Evolutionary conservation across 345 rosid species (phyloP), one percentile per base, ranked within the genome.

Genomic region (Limnanthes douglasii): DNA sequence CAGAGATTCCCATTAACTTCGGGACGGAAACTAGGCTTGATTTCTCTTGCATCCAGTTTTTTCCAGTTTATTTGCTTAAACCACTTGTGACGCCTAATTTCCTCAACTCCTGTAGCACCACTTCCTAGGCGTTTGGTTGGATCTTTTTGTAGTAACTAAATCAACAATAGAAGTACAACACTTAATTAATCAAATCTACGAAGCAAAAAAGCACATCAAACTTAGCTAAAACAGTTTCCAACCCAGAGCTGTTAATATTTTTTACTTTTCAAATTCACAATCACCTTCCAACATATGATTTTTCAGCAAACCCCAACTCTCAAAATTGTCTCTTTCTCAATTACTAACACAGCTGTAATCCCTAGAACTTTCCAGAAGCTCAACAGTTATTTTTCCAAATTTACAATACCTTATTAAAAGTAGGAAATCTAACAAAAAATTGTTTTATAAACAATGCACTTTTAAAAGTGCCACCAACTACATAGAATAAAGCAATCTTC

Each of bases 21-120:
- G 2, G 98, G 95, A 5, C 64, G 63, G 51, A 90, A 90, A 53
- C 84, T 65, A n/a, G 98, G 95, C 47, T 62, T 51, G 50, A 90
- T 69, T 53, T 70, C 69, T 57, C 92, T 71, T 0, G 70, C 73
- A 13, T 90, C 92, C 37, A 84, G 39, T 51, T 84, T 90, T 68
- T 54, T 79, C 95, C 98, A 88, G 57, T 84, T 79, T 38, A 88
- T 72, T 5, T 37, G 39, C 59, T 74, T 74, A 56, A 88, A 76
- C 97, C 97, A 88, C 52, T 72, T 88, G 61, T 80, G 81, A 8
- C 65, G 46, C 72, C 70, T 88, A 8, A 84, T 64, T 31, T 84
- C 97, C 31, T 66, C 66, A 1, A 73, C 56, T 35, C 95, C 95
- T 1, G 17, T 58, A 2, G 65, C 56, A 43, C 95, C 95, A 42